Conservation (phyloP, 2,329 filamentous ascomycete species). For the Aureobasidium leucospermi region DNA sequence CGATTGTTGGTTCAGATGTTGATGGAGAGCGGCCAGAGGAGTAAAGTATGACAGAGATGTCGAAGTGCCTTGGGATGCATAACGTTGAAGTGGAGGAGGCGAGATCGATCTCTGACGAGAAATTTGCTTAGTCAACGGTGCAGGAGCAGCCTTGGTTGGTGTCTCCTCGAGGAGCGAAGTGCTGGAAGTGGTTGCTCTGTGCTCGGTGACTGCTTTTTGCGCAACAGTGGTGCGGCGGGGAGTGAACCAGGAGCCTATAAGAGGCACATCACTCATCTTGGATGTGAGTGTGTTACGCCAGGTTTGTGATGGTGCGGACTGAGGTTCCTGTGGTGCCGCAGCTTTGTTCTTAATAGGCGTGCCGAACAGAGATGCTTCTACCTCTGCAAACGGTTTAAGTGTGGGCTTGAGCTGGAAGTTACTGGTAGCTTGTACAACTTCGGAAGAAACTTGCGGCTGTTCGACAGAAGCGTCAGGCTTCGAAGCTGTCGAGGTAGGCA, state of each 20-base stretch:
- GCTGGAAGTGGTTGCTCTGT: not conserved
- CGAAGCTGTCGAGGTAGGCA: not conserved
- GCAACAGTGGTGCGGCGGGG: constrained; percentile 20
- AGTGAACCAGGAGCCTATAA: constrained; percentile 31
- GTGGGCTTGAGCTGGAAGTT: constrained; percentile 3
- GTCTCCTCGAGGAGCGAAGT: not conserved
- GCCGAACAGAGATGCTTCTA: constrained; percentile 6
- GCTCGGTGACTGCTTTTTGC: not conserved
- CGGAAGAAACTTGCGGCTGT: not conserved
- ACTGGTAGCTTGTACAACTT: not conserved
- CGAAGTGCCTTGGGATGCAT: constrained; percentile 26
- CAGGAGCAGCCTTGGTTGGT: not conserved
- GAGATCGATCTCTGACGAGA: constrained; percentile 8
- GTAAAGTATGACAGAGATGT: constrained; percentile 40
- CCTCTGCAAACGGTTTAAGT: constrained; percentile 6
- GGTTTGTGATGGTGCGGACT: not conserved
- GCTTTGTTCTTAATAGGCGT: not conserved
- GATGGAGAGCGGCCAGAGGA: constrained; percentile 33
- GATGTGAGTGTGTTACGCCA: constrained; percentile 22
- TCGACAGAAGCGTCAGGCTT: not conserved
- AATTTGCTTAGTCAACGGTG: not conserved
- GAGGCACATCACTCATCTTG: constrained; percentile 26
- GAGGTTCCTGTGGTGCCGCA: not conserved
- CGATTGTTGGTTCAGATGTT: constrained; percentile 33
- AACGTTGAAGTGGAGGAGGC: constrained; percentile 5